Base-by-base conservation (phyloP, 106 monocot genomes). In the Allium fistulosum region DNA sequence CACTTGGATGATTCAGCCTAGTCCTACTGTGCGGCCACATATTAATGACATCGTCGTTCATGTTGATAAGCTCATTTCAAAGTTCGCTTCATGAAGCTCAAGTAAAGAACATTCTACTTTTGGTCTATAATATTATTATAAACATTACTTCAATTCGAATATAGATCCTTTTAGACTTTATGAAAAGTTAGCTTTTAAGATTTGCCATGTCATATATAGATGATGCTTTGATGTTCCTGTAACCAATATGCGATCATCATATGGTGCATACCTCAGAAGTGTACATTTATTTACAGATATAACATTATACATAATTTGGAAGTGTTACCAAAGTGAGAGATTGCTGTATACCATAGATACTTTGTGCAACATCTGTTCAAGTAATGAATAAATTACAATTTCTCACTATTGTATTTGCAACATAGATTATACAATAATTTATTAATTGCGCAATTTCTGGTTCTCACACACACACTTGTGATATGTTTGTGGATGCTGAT, bases 1-100 rank as follows among this genome's bases (percentile, higher is more conserved):
- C 9, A 37, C 70, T 11, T 97, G 97, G 97, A 75, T 97, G 92
- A 82, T 97, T 17, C 92, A 90, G 75, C 92, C 97, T 62, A 81
- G 87, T 47, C 71, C 84, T 67, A 53, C 92, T 0, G 51, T 97
- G 22, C 83, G 97, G 63, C 97, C 97, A 22, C 69, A 77, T 68
- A 85, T 97, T 45, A 80, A 83, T 53, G 97, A 89, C 64, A 79
- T 97, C 65, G 68, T 90, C 48, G 74, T 97, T 52, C 97, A 92
- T 61, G 92, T 97, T 1, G 97, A 97, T 76, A 97, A 92, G 74
- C 92, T 97, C 65, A 75, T 84, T 16, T 63, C 80, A 8, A 97
- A 92, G 53, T 89, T 88, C 69, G 83, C 88, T 18, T 66, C 37
- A 37, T 37, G 37, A 37, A 37, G 37, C 37, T 37, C 37, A 37